Conservation (phyloP, 768 basidiomycete genomes). For the Boletus patriciae region DNA sequence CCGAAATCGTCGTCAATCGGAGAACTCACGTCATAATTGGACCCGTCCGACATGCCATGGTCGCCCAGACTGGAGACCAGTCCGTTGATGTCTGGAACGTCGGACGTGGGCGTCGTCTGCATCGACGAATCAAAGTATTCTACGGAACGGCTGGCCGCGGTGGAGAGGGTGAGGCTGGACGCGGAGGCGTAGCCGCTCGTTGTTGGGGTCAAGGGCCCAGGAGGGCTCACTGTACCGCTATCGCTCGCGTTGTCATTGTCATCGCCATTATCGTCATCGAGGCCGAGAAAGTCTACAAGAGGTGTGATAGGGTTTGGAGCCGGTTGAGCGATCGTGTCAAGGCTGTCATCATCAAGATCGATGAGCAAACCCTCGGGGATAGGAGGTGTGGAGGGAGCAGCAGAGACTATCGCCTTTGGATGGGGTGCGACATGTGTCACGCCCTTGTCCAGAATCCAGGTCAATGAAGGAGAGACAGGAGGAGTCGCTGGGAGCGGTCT, state of each 20-base stretch:
- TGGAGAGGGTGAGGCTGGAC: slow-evolving; percentile 30
- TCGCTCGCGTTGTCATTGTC: slow-evolving; percentile 30
- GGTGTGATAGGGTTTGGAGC: slow-evolving; percentile 14
- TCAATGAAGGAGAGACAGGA: slow-evolving; percentile 33
- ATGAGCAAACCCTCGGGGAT: slow-evolving; percentile 55
- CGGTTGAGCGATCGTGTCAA: slow-evolving; percentile 21
- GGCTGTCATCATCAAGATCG: slow-evolving; percentile 49
- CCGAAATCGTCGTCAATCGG: slow-evolving; percentile 22
- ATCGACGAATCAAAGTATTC: slow-evolving; percentile 30
- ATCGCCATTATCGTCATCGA: slow-evolving; percentile 18
- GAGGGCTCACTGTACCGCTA: slow-evolving; percentile 34
- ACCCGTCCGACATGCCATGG: slow-evolving; percentile 43
- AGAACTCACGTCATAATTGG: slow-evolving; percentile 65
- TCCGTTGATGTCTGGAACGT: slow-evolving; percentile 62
- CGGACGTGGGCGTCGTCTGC: slow-evolving; percentile 32
- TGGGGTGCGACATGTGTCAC: slow-evolving; percentile 8
- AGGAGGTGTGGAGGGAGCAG: slow-evolving; percentile 33
- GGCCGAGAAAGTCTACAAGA: slow-evolving; percentile 26
- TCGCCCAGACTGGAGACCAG: slow-evolving; percentile 57
- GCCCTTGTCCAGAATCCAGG: slow-evolving; percentile 36
- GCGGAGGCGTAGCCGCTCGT: slow-evolving; percentile 28
- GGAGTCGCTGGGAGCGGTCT: slow-evolving; percentile 36
- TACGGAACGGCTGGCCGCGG: slow-evolving; percentile 22
- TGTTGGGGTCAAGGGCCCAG: slow-evolving; percentile 34
- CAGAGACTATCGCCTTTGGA: slow-evolving; percentile 21